Conservation (phyloP, 257 asterid genomes). For the Apocynum venetum region DNA sequence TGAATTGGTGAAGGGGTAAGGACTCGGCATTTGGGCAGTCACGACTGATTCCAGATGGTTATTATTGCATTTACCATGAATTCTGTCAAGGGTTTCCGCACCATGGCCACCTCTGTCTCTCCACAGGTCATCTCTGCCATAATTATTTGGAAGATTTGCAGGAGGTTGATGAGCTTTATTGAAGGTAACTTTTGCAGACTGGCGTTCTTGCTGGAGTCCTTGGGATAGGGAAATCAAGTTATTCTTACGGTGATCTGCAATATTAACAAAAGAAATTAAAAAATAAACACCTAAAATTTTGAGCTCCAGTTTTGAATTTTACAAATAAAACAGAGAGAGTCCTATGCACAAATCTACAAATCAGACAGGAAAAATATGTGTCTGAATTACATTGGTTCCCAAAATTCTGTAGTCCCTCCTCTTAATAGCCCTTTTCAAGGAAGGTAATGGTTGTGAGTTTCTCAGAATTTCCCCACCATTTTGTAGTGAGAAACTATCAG, state of each 20-base stretch:
- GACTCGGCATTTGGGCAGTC: constrained; percentile 41
- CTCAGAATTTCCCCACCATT: not conserved
- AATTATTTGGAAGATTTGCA: constrained; percentile 36
- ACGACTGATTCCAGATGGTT: constrained; percentile 39
- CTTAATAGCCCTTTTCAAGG: not conserved
- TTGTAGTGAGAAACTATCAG: not conserved
- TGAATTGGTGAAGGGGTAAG: constrained; percentile 40
- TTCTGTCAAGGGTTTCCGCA: constrained; percentile 37
- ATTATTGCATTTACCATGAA: constrained; percentile 28
- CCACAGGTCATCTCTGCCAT: constrained; percentile 43
- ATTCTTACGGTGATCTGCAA: constrained; percentile 48
- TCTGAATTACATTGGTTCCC: not conserved
- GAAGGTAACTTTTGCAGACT: constrained; percentile 35
- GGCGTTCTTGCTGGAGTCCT: constrained; percentile 45
- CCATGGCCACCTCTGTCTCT: constrained; percentile 38
- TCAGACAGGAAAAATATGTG: not conserved
- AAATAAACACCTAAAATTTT: constrained; percentile 7
- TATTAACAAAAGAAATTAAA: constrained; percentile 15
- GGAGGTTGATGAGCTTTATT: constrained; percentile 37
- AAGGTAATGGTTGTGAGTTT: not conserved
- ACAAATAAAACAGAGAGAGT: not conserved
- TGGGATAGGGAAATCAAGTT: constrained; percentile 31
- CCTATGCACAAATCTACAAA: not conserved
- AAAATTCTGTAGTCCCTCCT: not conserved
- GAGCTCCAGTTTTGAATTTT: constrained; percentile 7